Evolutionary conservation across 2,329 filamentous ascomycete species (phyloP), one percentile per base, ranked within the genome.

Genomic region (Monilinia aucupariae): DNA sequence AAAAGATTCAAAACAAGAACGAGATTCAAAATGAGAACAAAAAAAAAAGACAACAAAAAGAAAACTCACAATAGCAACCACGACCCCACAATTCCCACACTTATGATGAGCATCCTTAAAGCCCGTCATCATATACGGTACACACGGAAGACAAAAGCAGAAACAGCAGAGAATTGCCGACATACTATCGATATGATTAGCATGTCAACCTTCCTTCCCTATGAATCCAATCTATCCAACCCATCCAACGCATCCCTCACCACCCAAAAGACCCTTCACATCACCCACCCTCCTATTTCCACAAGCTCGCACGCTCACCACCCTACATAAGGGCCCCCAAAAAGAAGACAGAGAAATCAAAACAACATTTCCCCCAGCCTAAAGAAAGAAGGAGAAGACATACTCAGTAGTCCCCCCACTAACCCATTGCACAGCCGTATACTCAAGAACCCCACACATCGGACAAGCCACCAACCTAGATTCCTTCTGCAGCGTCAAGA

Each of bases 41-140:
- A n/a, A 50, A 2, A 4, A 20, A 17, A 17, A 10, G 22, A 27
- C n/a, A n/a, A n/a, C n/a, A n/a, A n/a, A n/a, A 34, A 13, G n/a
- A 34, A 39, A 41, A 54, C 34, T 53, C 34, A 53, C 51, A 53
- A 53, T 8, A 22, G 34, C 51, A 39, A 53, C 13, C 51, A 53
- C 2, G 2, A 53, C 10, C 2, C 34, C 51, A 39, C 34, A 53
- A 39, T 53, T 39, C 15, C n/a, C 51, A 53, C 51, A 53, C 34
- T 53, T 53, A 39, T 53, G 34, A 39, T 39, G 51, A 17, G 37
- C 51, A 39, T 53, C 51, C n/a, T 53, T 53, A 27, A 53, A 53
- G 7, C 51, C 25, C 3, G 34, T 53, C n/a, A 53, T 53, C 2
- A 53, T 17, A 10, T 53, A 53, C 13, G 51, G 51, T 39, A 53